Conservation (phyloP, 108 stramenopile species). For the Fistulifera solaris region DNA sequence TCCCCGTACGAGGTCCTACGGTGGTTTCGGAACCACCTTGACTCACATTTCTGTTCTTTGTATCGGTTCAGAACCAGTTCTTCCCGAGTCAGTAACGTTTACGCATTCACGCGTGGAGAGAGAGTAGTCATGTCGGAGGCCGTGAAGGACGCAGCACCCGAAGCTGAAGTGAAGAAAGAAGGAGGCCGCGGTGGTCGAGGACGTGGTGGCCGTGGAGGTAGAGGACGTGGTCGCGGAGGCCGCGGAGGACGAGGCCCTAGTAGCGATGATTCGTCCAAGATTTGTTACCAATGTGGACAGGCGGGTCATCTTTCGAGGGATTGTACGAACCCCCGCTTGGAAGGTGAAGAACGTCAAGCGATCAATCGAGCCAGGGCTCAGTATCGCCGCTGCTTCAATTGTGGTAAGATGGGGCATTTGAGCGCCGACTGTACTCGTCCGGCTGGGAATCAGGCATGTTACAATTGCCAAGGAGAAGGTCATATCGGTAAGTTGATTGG, state of each 20-base stretch:
- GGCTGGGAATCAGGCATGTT: constrained; percentile 64
- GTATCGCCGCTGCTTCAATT: constrained; percentile 72
- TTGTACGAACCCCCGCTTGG: constrained; percentile 41
- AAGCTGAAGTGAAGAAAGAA: background rate
- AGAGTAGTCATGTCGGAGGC: no score
- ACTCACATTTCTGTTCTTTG: no score
- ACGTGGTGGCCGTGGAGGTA: background rate
- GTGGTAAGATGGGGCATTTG: constrained; percentile 66
- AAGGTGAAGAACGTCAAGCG: constrained; percentile 40
- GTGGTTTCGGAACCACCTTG: no score
- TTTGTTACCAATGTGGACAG: constrained; percentile 76
- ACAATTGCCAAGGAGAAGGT: constrained; percentile 68
- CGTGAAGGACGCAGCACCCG: no score
- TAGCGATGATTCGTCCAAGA: constrained; percentile 26
- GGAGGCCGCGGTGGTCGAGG: constrained; percentile 1
- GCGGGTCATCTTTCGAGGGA: constrained; percentile 23
- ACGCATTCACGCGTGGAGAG: no score
- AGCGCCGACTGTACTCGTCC: constrained; percentile 57
- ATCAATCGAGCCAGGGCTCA: constrained; percentile 40
- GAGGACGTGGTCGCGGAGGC: constrained; percentile 5
- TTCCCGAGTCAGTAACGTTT: no score
- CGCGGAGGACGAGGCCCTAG: constrained; percentile 12
- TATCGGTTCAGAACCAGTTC: no score
- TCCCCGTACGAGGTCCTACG: no score
- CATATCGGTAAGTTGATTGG: constrained; percentile 33